Percentiles rank a stretch among this genome's conserved stretches.
Evolutionary conservation across 139 green algal species (phyloP).

Genomic region (Chlorella sp.): DNA sequence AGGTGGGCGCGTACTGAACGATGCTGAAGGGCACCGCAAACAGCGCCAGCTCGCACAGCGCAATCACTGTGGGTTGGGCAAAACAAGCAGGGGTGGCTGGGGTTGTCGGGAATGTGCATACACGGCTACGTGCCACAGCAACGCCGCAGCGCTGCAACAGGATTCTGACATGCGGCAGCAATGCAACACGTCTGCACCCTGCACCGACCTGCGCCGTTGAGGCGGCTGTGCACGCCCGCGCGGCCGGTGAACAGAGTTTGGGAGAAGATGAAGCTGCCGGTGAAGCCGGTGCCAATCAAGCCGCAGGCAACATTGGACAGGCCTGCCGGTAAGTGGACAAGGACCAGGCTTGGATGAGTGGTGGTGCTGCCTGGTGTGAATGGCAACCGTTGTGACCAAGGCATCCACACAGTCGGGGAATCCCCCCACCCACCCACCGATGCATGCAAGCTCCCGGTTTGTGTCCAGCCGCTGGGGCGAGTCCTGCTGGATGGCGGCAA

Average conservation of each 20-base stretch:
- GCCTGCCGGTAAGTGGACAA: too few species aligned
- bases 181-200: too few species aligned
- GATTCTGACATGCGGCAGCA: too few species aligned
- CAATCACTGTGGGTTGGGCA: background rate
- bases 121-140: too few species aligned
- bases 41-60: slow-evolving; percentile 64
- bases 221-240: slow-evolving; percentile 45
- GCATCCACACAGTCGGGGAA: too few species aligned
- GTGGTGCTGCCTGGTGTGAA: too few species aligned
- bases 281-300: slow-evolving; percentile 69
- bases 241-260: slow-evolving; percentile 72
- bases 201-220: slow-evolving; percentile 53
- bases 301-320: slow-evolving; percentile 72
- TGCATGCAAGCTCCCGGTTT: slow-evolving; percentile 74
- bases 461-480: slow-evolving; percentile 71
- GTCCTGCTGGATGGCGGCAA: slow-evolving; percentile 70
- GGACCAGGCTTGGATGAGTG: too few species aligned
- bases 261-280: slow-evolving; percentile 56
- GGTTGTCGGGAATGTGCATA: too few species aligned
- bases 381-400: too few species aligned
- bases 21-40: slow-evolving; percentile 74
- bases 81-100: background rate
- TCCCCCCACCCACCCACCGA: slow-evolving; percentile 24
- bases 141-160: too few species aligned
- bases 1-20: slow-evolving; percentile 56